phyloP scores from a whole-genome alignment of 208 protist species.

The Leishmania guyanensis region DNA sequence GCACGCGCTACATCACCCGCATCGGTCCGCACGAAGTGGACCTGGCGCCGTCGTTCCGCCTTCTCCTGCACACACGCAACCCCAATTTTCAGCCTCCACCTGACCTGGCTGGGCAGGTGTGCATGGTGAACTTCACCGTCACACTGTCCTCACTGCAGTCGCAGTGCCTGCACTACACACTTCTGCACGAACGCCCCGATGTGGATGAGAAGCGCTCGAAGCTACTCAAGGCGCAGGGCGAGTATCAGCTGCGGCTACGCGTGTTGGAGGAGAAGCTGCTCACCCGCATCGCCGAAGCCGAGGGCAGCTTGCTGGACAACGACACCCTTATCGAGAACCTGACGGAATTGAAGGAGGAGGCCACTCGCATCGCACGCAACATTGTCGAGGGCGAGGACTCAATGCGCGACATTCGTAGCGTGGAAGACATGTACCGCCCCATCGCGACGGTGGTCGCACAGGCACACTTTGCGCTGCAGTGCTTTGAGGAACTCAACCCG shows the following conservation, averaged over 20 bases:
- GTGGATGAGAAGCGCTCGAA: slow-evolving; percentile 93
- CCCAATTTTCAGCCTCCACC: slow-evolving; percentile 94
- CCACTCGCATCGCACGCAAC: slow-evolving; percentile 86
- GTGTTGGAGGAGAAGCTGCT: slow-evolving; percentile 97
- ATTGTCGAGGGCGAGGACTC: slow-evolving; percentile 93
- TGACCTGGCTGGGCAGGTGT: slow-evolving; percentile 96
- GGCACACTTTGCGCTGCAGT: slow-evolving; percentile 97
- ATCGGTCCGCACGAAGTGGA: slow-evolving; percentile 98
- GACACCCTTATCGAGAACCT: slow-evolving; percentile 95
- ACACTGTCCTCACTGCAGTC: slow-evolving; percentile 95
- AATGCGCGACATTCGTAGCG: slow-evolving; percentile 85
- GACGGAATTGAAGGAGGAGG: slow-evolving; percentile 94
- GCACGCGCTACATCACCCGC: slow-evolving; percentile 93
- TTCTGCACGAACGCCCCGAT: slow-evolving; percentile 96
- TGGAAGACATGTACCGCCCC: slow-evolving; percentile 92
- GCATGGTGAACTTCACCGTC: slow-evolving; percentile 99
- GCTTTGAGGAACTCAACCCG: slow-evolving; percentile 92
- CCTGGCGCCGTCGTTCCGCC: slow-evolving; percentile 95
- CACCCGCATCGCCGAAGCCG: slow-evolving; percentile 89
- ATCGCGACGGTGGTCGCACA: slow-evolving; percentile 88
- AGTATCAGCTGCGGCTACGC: slow-evolving; percentile 94
- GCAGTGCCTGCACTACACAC: slow-evolving; percentile 94
- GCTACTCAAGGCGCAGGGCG: slow-evolving; percentile 94
- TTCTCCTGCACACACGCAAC: slow-evolving; percentile 98
- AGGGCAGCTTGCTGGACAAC: slow-evolving; percentile 98